Evolutionary conservation across 768 basidiomycete genomes (phyloP), one percentile per base, ranked within the genome.

Genomic region (Cystofilobasidium bisporidii): DNA sequence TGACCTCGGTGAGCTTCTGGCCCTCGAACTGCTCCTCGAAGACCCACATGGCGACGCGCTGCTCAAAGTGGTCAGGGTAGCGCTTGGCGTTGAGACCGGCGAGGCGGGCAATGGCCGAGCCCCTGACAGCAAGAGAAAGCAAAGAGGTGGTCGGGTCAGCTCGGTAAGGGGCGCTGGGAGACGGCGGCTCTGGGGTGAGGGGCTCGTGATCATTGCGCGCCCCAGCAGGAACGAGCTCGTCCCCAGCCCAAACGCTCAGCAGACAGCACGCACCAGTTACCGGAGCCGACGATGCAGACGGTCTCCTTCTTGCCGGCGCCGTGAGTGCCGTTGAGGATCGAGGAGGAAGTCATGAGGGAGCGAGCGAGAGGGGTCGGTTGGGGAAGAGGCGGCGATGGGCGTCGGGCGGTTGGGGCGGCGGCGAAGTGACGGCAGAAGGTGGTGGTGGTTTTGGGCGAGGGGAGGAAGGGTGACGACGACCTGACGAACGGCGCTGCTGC

Each of bases 1-100:
- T 80, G 71, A 81, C 72, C 62, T 80, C 78, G 17, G 78, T 79
- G 38, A 81, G 67, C 53, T 76, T 74, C 55, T 70, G 70, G 32
- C 77, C 77, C 61, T 78, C 74, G 65, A 75, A 72, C 70, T 79
- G 74, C 70, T 81, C 80, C 69, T 81, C 79, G 63, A 73, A 80
- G 26, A 79, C 79, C 79, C 80, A 81, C 73, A 80, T 79, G 32
- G 73, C 73, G 24, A 81, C 77, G n/a, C 74, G 64, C 65, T 74
- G 63, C 33, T 80, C 80, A 60, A 80, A 81, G 20, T 72, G 53
- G 53, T 79, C 77, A 0, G 75, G 63, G 45, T 77, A 70, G 61
- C 71, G 67, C 63, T 72, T 70, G 45, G 76, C 76, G 61, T 81
- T 81, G 63, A 72, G 69, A 18, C 75, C 76, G 71, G 68, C 63